A percentile compares a stretch with the other conserved stretches of the same genome.
Evolutionary conservation across 805 yeast species (phyloP).

Genomic region (Ogataea angusta): DNA sequence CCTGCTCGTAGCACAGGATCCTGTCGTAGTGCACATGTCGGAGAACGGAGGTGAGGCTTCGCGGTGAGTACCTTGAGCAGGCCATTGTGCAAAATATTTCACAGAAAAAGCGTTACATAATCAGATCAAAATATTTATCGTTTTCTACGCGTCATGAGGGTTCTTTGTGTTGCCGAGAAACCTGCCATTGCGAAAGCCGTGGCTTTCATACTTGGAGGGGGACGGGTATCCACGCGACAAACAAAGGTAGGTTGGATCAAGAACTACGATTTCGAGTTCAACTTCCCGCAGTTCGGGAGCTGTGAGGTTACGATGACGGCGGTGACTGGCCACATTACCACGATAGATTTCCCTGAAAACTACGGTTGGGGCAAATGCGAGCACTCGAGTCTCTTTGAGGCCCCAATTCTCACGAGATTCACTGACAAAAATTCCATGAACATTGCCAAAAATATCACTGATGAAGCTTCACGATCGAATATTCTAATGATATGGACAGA

Average conservation of each 20-base stretch:
- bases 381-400: constrained; percentile 67
- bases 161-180: constrained; percentile 95
- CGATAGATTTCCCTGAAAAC: constrained; percentile 59
- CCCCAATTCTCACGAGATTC: constrained; percentile 48
- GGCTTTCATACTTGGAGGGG: constrained; percentile 72
- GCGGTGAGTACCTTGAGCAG: constrained; percentile 16
- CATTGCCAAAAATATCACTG: constrained; percentile 62
- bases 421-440: constrained; percentile 37
- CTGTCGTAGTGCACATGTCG: constrained; percentile 45
- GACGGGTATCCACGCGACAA: constrained; percentile 45
- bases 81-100: not conserved
- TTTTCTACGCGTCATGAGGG: constrained; percentile 45
- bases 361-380: constrained; percentile 64
- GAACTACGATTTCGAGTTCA: constrained; percentile 74
- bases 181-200: constrained; percentile 91
- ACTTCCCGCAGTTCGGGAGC: constrained; percentile 57
- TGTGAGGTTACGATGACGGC: constrained; percentile 89
- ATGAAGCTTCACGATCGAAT: constrained; percentile 59
- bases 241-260: constrained; percentile 60
- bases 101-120: constrained; percentile 3
- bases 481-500: constrained; percentile 94
- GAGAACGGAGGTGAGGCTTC: constrained; percentile 31
- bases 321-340: constrained; percentile 81
- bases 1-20: constrained; percentile 41
- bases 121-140: constrained; percentile 3